Conservation (phyloP, 1,139 yeast species). For the Geotrichum siamense region DNA sequence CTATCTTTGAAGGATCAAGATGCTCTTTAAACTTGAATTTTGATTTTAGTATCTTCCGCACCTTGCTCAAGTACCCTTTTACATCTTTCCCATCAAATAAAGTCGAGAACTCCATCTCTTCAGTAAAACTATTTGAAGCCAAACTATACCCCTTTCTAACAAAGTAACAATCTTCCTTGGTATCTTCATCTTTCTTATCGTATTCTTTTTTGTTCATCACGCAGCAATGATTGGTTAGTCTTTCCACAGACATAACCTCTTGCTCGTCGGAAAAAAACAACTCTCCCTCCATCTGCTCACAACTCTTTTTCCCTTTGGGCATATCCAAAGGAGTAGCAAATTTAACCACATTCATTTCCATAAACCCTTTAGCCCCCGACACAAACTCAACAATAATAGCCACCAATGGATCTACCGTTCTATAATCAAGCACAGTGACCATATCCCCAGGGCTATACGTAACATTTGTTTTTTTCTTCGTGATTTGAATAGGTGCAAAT, state of each 20-base stretch:
- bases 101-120: constrained; percentile 3
- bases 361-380: constrained; percentile 19
- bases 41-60: not conserved
- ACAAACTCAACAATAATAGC: constrained; percentile 23
- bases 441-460: constrained; percentile 23
- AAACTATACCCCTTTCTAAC: constrained; percentile 12
- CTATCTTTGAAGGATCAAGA: too few relatives aligned
- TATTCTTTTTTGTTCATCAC: constrained; percentile 1
- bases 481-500: constrained; percentile 18
- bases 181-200: not conserved
- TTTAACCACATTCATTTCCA: constrained; percentile 23
- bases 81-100: constrained; percentile 3
- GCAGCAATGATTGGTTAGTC: constrained; percentile 19
- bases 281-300: constrained; percentile 17
- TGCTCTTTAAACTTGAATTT: too few relatives aligned
- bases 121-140: constrained; percentile 3
- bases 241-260: constrained; percentile 21
- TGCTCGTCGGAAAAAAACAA: constrained; percentile 22
- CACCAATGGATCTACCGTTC: constrained; percentile 20
- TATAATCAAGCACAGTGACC: constrained; percentile 21
- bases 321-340: constrained; percentile 19
- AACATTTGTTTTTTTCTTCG: constrained; percentile 18
- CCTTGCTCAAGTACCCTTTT: not conserved
- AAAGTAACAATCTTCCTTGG: constrained; percentile 5
- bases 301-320: too few relatives aligned